Conservation (phyloP, 2,329 filamentous ascomycete genomes). For the Phaeomoniella chlamydospora region DNA sequence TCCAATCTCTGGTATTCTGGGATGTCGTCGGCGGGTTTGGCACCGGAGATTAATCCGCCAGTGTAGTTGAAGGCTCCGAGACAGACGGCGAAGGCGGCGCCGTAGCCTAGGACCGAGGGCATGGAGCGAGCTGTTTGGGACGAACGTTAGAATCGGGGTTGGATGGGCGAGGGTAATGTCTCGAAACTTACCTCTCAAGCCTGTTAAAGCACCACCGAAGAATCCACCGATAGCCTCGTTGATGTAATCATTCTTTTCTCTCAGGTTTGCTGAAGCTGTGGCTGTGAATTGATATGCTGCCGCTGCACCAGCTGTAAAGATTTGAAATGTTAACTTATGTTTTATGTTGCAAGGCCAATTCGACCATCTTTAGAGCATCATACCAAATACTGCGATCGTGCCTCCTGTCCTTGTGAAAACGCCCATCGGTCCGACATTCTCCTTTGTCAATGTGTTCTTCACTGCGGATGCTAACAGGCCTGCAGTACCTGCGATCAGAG, state of each 20-base stretch:
- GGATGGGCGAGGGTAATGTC: no score
- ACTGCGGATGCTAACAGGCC: slow-evolving; percentile 63
- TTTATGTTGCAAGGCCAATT: no score
- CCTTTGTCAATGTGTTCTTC: slow-evolving; percentile 73
- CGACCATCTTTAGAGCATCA: no score
- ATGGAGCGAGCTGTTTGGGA: slow-evolving; percentile 53
- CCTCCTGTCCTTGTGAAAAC: slow-evolving; percentile 67
- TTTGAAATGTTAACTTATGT: slow-evolving; percentile 7
- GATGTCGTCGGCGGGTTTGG: slow-evolving; percentile 39
- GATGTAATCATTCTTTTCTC: slow-evolving; percentile 66
- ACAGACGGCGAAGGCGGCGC: slow-evolving; percentile 40
- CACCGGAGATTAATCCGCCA: slow-evolving; percentile 45
- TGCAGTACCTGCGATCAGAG: slow-evolving; percentile 47
- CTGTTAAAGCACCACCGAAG: slow-evolving; percentile 56
- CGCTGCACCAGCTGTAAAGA: slow-evolving; percentile 52
- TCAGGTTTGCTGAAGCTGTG: slow-evolving; percentile 66
- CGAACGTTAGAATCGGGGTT: no score
- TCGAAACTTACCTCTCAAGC: slow-evolving; percentile 51
- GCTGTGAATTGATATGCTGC: slow-evolving; percentile 66
- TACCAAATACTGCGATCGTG: slow-evolving; percentile 56
- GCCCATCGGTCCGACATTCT: slow-evolving; percentile 67
- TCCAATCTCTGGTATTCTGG: slow-evolving; percentile 69
- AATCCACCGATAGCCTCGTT: slow-evolving; percentile 67
- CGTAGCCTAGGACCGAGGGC: slow-evolving; percentile 56
- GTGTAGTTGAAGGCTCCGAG: slow-evolving; percentile 56